Conservation (phyloP, 345 rosid genomes). For the Salix koriyanagi region DNA sequence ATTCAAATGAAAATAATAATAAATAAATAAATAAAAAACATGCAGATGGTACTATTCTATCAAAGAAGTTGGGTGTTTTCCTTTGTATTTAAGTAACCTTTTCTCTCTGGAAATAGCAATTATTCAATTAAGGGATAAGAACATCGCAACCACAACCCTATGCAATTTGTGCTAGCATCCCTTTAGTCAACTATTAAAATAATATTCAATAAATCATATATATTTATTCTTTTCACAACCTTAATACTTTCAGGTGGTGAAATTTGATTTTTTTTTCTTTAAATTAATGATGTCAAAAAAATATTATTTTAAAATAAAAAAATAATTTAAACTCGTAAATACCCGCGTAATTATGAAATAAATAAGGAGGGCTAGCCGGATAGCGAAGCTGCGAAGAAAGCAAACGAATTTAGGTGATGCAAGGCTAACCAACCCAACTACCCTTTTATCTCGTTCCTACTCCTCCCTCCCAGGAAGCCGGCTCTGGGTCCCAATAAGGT, state of each 20-base stretch:
- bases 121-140: background rate
- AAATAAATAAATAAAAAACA: too few relatives aligned
- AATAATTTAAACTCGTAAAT: too few relatives aligned
- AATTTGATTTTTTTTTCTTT: too few relatives aligned
- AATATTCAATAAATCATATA: too few relatives aligned
- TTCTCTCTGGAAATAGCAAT: background rate
- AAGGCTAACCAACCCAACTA: constrained; percentile 2
- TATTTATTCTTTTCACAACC: too few relatives aligned
- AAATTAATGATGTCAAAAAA: too few relatives aligned
- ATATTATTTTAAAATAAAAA: too few relatives aligned
- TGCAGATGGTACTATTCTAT: background rate
- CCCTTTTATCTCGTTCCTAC: constrained; percentile 15
- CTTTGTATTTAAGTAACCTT: background rate
- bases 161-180: background rate
- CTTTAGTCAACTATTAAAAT: too few relatives aligned
- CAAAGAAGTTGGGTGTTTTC: background rate
- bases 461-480: background rate
- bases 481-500: background rate
- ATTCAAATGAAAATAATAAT: too few relatives aligned
- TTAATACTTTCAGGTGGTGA: too few relatives aligned
- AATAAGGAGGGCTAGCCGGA: background rate
- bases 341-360: background rate
- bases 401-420: constrained; percentile 4
- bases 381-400: background rate
- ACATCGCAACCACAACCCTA: background rate